phyloP scores from a whole-genome alignment of 306 rosid species.

The Citrullus colocynthis region DNA sequence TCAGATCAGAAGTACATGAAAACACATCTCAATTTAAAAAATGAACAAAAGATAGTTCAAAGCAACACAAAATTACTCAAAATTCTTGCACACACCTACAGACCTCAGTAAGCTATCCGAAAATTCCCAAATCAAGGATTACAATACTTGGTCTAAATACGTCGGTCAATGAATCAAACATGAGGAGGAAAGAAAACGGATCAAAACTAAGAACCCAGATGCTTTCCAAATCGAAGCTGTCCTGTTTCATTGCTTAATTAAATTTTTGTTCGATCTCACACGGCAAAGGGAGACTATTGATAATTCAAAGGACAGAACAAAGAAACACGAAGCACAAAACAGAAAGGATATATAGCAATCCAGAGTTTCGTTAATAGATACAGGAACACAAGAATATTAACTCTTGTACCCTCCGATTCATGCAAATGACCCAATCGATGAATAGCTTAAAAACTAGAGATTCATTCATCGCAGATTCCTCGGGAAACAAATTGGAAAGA shows the following conservation, averaged over 20 bases:
- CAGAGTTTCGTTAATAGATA: background rate
- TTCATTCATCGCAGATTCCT: background rate
- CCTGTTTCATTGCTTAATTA: background rate
- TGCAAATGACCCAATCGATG: background rate
- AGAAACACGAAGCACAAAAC: background rate
- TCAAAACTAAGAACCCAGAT: background rate
- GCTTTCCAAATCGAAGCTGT: background rate
- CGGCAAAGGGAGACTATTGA: background rate
- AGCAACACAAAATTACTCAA: background rate
- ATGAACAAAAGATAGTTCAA: background rate
- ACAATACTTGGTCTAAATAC: background rate
- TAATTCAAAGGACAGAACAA: background rate
- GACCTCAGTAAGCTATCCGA: background rate
- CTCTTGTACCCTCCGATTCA: background rate
- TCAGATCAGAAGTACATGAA: background rate
- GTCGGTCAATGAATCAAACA: background rate
- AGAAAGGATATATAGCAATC: background rate
- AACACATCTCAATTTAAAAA: background rate
- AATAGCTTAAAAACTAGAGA: background rate
- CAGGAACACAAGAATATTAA: background rate
- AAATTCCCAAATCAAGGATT: background rate
- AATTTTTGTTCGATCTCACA: background rate
- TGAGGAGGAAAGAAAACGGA: background rate
- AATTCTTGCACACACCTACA: background rate
- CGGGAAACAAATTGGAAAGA: conserved; percentile 3